Evolutionary conservation across 441 rosid genomes (phyloP), one percentile per base, ranked within the genome.

Genomic region (Corymbia calophylla): DNA sequence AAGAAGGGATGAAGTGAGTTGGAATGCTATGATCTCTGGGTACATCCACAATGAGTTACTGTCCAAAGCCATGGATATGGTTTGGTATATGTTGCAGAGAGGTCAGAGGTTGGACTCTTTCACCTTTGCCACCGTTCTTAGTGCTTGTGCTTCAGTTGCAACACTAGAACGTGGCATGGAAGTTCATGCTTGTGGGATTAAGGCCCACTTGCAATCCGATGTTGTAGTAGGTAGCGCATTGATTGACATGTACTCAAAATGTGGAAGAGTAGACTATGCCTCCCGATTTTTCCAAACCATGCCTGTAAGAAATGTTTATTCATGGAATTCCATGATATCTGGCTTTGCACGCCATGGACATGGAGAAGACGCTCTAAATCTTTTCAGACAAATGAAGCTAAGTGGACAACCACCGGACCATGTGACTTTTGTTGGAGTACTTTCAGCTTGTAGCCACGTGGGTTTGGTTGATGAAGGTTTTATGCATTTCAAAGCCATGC

Each of bases 1-100:
- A 88, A 93, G 97, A 93, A 95, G 92, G 91, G 99, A 97, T 92
- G 97, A 96, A 64, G 93, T 95, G 89, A 96, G 95, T 88, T 96
- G 98, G 98, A 95, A 95, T 92, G 95, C 98, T 54, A 97, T 97
- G 97, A 96, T 97, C 91, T 97, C 97, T 9, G 98, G 99, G 87
- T 97, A 95, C 90, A 91, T 96, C 92, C 98, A 96, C 90, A 97
- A 95, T 85, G 99, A 95, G 85, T 91, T 90, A 53, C 92, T 97
- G 91, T 88, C 93, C 88, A 93, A 97, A 91, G 99, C 98, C 88
- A 94, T 97, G 95, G 95, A 95, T 92, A 91, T 97, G 93, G 97
- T 95, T 58, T 97, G 95, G 96, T 92, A 91, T 90, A 93, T 97
- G 97, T 90, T 96, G 95, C 97, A 93, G 89, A 93, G 91, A 48